These are phyloP conservation scores for Geosmithia flava DNA, from an alignment of 2,329 filamentous ascomycete genomes.

Conservation along the genomic window DNA sequence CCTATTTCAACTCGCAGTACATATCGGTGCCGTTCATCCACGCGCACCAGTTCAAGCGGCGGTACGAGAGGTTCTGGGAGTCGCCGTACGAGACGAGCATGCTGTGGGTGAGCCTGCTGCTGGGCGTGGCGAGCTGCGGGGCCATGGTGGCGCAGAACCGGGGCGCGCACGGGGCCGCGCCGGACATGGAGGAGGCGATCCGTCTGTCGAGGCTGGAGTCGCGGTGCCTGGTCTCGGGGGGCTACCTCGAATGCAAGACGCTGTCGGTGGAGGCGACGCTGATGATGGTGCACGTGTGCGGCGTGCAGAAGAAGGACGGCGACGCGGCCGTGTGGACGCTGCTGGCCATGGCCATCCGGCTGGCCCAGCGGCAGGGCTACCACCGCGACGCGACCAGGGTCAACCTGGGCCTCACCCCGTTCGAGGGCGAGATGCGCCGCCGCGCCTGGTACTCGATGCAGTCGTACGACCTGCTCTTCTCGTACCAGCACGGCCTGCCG, in stretches of 20 bases:
- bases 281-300: constrained; percentile 28
- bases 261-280: constrained; percentile 36
- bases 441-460: constrained; percentile 34
- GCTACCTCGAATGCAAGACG: constrained; percentile 30
- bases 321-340: constrained; percentile 33
- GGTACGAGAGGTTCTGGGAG: constrained; percentile 35
- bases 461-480: constrained; percentile 33
- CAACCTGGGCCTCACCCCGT: constrained; percentile 26
- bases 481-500: constrained; percentile 40
- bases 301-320: constrained; percentile 25
- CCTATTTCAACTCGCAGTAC: constrained; percentile 27
- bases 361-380: constrained; percentile 39
- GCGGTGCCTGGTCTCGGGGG: constrained; percentile 33
- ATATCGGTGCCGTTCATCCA: constrained; percentile 25
- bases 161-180: constrained; percentile 3
- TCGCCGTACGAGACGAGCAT: constrained; percentile 23
- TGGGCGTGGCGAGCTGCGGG: constrained; percentile 31
- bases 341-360: constrained; percentile 30
- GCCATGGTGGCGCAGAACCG: constrained; percentile 17
- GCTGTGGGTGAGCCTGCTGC: constrained; percentile 38
- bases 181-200: not conserved
- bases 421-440: constrained; percentile 38
- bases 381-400: constrained; percentile 33
- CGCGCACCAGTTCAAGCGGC: constrained; percentile 30
- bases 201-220: constrained; percentile 22